These are phyloP conservation scores for Solanum dulcamara DNA, from an alignment of 257 asterid species.

Conservation along the genomic window DNA sequence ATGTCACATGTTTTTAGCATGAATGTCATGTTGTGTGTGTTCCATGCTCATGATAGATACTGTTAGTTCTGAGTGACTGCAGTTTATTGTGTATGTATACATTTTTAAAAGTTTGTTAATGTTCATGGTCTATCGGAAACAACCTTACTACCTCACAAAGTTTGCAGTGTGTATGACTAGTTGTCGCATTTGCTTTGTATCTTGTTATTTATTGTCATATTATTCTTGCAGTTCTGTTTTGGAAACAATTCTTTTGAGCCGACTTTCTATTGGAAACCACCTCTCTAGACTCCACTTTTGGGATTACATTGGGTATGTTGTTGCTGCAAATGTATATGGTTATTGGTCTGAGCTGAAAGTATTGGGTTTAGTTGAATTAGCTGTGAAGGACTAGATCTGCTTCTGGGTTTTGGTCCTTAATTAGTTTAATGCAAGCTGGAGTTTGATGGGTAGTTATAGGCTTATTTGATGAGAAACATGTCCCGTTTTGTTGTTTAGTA, in stretches of 20 bases:
- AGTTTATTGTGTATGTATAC: neutral
- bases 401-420: neutral
- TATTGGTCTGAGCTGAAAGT: neutral
- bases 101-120: neutral
- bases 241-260: neutral
- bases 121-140: neutral
- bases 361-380: neutral
- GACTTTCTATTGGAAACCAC: neutral
- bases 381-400: neutral
- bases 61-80: neutral
- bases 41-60: neutral
- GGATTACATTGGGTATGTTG: neutral
- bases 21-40: neutral
- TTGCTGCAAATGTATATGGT: neutral
- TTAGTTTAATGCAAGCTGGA: neutral
- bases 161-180: neutral
- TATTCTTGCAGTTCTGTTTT: neutral
- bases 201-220: neutral
- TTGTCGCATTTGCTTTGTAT: neutral
- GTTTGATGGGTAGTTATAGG: neutral
- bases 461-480: neutral
- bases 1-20: neutral
- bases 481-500: neutral
- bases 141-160: neutral
- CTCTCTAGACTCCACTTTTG: neutral